Evolutionary conservation across 768 basidiomycete species (phyloP), one percentile per base, ranked within the genome.

Genomic region (Pulveroboletus sp.): DNA sequence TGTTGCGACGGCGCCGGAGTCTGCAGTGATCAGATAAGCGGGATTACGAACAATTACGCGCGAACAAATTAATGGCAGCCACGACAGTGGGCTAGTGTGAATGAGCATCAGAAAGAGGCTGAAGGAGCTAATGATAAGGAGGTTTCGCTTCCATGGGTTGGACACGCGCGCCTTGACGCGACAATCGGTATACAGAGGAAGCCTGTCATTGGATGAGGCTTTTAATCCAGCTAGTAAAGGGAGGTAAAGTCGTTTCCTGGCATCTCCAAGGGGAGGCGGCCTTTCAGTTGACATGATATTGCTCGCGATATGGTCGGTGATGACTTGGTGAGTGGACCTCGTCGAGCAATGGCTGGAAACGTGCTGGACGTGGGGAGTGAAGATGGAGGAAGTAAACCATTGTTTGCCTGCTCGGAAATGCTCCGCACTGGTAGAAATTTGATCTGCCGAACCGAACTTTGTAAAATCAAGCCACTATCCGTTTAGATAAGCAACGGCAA

Each of bases 1-100:
- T 26, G 85, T 77, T 5, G 95, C 92, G 15, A 97, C 93, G 0
- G 93, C 95, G 5, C 89, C 95, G 55, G 85, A 70, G 30, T 75
- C 71, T 0, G 86, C 95, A 50, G 76, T 63, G 30, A 79, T 73
- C 31, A 84, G 72, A 56, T 80, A 83, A 15, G 76, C 77, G 0
- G 77, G 77, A 58, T 85, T 85, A 27, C 76, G 67, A 24, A 37
- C 1, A 17, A 49, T 37, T 27, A 27, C 8, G 35, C 21, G 21
- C 8, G 37, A 27, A 27, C 8, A 36, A 37, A 6, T 38, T 8
- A 12, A 18, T 21, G 30, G 24, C 2, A 32, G 43, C 21, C 24
- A 39, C 3, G 35, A 47, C 21, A 45, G 14, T n/a, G 39, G 50
- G 32, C 11, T 24, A 30, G 28, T 36, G 27, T 39, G 27, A 28